These are phyloP conservation scores for Aspergillus novofumigatus DNA, from an alignment of 2,329 filamentous ascomycete species.

Conservation along the genomic window DNA sequence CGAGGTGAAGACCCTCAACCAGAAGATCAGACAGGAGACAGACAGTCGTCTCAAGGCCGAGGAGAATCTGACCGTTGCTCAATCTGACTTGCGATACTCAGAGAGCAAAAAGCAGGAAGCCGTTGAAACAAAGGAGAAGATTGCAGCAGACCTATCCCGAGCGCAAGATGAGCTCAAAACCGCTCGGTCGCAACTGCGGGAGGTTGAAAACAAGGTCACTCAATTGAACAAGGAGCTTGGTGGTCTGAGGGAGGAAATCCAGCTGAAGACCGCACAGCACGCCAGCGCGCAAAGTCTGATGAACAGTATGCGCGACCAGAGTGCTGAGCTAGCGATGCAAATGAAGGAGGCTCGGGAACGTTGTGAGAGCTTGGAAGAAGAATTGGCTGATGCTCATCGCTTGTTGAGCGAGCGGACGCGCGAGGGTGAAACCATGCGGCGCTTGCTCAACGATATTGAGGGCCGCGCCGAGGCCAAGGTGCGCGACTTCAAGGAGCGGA, in stretches of 20 bases:
- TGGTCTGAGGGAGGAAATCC: conserved; percentile 70
- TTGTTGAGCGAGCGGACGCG: conserved; percentile 82
- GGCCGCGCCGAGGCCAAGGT: conserved; percentile 74
- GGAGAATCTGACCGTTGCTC: conserved; percentile 68
- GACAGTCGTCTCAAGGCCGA: conserved; percentile 69
- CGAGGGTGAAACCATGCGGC: conserved; percentile 91
- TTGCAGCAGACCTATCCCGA: conserved; percentile 64
- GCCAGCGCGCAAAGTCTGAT: conserved; percentile 79
- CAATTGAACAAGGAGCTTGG: conserved; percentile 66
- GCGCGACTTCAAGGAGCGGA: conserved; percentile 79
- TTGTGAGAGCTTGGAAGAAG: conserved; percentile 84
- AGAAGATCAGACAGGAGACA: conserved; percentile 72
- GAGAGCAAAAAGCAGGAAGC: conserved; percentile 78
- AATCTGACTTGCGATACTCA: conserved; percentile 71
- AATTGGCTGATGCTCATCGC: conserved; percentile 81
- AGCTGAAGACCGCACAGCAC: conserved; percentile 82
- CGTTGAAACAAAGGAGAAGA: conserved; percentile 67
- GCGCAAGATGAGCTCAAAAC: conserved; percentile 66
- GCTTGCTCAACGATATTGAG: conserved; percentile 81
- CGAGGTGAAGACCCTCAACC: conserved; percentile 73
- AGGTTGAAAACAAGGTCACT: conserved; percentile 69
- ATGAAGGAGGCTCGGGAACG: conserved; percentile 83
- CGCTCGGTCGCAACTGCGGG: conserved; percentile 56
- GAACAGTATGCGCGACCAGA: conserved; percentile 89
- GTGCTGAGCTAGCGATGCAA: conserved; percentile 80